Conservation (phyloP, 805 yeast genomes). For the Ogataea wickerhamii region DNA sequence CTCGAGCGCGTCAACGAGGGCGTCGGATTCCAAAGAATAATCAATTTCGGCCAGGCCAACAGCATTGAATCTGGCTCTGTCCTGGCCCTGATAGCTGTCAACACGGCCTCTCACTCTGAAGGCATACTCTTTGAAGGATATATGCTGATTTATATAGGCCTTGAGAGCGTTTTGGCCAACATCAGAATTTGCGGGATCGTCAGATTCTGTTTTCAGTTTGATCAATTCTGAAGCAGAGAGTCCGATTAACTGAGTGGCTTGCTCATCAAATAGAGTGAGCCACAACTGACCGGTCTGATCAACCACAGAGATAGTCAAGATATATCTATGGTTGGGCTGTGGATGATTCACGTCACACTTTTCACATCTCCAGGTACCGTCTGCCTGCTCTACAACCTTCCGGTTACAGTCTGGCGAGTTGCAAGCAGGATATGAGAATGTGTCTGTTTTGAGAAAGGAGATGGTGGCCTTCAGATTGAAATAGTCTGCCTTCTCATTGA, state of each 20-base stretch:
- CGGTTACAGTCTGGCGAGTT: conserved; percentile 71
- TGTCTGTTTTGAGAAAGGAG: conserved; percentile 66
- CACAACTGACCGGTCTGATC: conserved; percentile 83
- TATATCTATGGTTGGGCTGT: conserved; percentile 75
- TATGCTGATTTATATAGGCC: conserved; percentile 25
- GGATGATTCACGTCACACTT: conserved; percentile 71
- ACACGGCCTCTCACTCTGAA: conserved; percentile 79
- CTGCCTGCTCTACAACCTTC: conserved; percentile 71
- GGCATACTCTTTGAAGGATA: conserved; percentile 63
- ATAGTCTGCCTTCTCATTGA: conserved; percentile 74
- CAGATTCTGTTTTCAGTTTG: conserved; percentile 37
- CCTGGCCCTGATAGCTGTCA: conserved; percentile 78
- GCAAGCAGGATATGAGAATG: conserved; percentile 89
- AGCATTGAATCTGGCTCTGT: conserved; percentile 72
- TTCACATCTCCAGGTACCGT: conserved; percentile 89
- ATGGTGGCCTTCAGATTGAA: conserved; percentile 74
- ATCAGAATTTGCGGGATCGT: conserved; percentile 40
- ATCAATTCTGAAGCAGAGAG: conserved; percentile 60
- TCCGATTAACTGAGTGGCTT: conserved; percentile 63
- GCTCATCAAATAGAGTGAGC: conserved; percentile 84
- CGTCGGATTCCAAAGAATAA: conserved; percentile 57
- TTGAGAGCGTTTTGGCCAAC: conserved; percentile 39
- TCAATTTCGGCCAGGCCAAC: conserved; percentile 51
- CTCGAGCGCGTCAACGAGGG: conserved; percentile 46
- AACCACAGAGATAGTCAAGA: conserved; percentile 68